Evolutionary conservation across 371 early-diverging fungal species (phyloP), one percentile per base, ranked within the genome.

Genomic region (Mucor velutinosus): DNA sequence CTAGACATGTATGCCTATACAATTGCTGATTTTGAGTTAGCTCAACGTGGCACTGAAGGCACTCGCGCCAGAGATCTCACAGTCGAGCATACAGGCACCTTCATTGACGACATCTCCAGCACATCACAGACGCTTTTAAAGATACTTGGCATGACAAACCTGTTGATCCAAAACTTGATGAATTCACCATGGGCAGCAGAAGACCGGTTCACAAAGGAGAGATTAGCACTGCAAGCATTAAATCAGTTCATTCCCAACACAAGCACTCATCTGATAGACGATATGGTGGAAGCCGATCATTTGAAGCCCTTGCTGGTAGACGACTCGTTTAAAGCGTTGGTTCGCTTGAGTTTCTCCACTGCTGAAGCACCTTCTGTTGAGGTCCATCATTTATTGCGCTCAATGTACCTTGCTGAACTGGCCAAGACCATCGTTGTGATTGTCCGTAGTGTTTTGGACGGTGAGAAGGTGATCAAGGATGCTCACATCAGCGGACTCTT

Each of bases 1-100:
- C 72, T 76, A 37, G 78, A 80, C 39, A 78, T 82, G 80, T 80
- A 76, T 58, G 82, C 86, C 0, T 90, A 91, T 69, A 91, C 92
- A 0, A 86, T 94, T 33, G 74, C 87, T 6, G 76, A 86, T 39
- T 79, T 90, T 7, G 94, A 93, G 73, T 83, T 91, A 23, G 82
- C 85, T 2, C 85, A 88, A 41, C 83, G 94, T 14, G 90, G 92
- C 2, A 64, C 62, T 14, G 70, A 76, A 41, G 67, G 66, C 27
- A 66, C 72, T 0, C 72, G 73, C 3, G 66, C 78, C 10, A 67
- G 76, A 12, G 83, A 83, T 23, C 41, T 79, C 7, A 79, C 73
- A 0, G 72, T 80, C 0, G 83, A 83, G 30, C 76, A 80, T 37
- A 80, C 82, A 0, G 82, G 79, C 2, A 88, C 89, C 2, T 81